Conservation (phyloP, 768 basidiomycete species). For the Termitomyces sp. region DNA sequence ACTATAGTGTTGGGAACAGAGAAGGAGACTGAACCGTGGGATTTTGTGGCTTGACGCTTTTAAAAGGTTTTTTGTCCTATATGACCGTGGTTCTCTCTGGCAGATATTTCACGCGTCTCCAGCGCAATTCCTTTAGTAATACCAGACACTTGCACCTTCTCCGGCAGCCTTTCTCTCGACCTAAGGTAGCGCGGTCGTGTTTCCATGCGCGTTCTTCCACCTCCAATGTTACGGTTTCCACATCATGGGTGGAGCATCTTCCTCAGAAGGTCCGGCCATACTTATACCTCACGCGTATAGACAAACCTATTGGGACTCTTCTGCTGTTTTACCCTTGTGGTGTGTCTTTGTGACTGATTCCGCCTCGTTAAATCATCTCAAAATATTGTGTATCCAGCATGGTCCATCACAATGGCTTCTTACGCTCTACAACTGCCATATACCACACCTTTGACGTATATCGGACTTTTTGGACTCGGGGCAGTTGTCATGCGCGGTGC, state of each 20-base stretch:
- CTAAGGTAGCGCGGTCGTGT: not conserved
- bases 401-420: constrained; percentile 97
- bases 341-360: constrained; percentile 32
- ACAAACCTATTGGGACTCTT: constrained; percentile 94
- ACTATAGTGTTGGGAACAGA: not conserved
- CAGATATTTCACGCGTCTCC: constrained; percentile 12
- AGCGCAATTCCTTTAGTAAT: not conserved
- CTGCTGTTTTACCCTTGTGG: constrained; percentile 93
- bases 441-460: constrained; percentile 66
- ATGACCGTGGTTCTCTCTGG: constrained; percentile 1
- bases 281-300: constrained; percentile 78
- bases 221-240: constrained; percentile 6
- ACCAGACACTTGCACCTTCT: not conserved
- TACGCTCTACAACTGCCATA: constrained; percentile 69
- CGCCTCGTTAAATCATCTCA: constrained; percentile 1
- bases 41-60: not conserved
- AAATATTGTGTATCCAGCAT: constrained; percentile 51
- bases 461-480: constrained; percentile 81
- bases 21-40: not conserved
- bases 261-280: constrained; percentile 69
- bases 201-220: constrained; percentile 10
- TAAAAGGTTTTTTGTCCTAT: too few relatives aligned
- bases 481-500: constrained; percentile 96
- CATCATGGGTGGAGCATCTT: constrained; percentile 64
- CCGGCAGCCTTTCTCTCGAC: not conserved